Evolutionary conservation across 1,284 basidiomycete genomes (phyloP), one percentile per base, ranked within the genome.

Genomic region (Sanghuangporus weigelae): DNA sequence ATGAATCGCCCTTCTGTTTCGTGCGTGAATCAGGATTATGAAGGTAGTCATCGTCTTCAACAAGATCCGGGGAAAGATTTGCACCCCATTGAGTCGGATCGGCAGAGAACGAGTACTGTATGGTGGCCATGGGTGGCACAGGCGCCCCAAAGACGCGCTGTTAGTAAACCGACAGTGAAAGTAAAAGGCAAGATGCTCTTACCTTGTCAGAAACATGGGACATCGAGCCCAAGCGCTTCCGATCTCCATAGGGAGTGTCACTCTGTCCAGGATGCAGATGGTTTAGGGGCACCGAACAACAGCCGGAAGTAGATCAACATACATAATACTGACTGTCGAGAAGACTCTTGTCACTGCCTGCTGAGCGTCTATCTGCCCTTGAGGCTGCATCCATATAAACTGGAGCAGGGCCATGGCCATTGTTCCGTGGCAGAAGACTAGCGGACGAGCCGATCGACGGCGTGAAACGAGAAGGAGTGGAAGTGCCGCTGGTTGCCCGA

Each of bases 11-110:
- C 60, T 70, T 70, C 64, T 64, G 68, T 36, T 71, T 68, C 14
- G 62, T 62, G 23, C 68, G 69, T 51, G 71, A 66, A 59, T 79
- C 76, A 8, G 85, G 85, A 65, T 84, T 78, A 68, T 87, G 85
- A 12, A 86, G 74, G 44, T 62, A 60, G 39, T 66, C 65, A 53
- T 66, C 65, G 8, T 66, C 65, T 36, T 66, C 65, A 12, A 63
- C 58, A n/a, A 63, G 49, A 42, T 66, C 60, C 5, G 65, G 65
- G 7, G 61, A 66, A 51, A 66, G 59, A 42, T 66, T 62, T 21
- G 61, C 51, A 31, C 65, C 65, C 65, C 65, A 66, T 44, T 63
- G 51, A 14, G 19, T 59, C 23, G 65, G 65, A 57, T 66, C 65
- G 19, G 65, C 51, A 38, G 65, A 39, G 39, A 66, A 62, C 7